Conservation (phyloP, 805 yeast species). For the Candida golubevii region DNA sequence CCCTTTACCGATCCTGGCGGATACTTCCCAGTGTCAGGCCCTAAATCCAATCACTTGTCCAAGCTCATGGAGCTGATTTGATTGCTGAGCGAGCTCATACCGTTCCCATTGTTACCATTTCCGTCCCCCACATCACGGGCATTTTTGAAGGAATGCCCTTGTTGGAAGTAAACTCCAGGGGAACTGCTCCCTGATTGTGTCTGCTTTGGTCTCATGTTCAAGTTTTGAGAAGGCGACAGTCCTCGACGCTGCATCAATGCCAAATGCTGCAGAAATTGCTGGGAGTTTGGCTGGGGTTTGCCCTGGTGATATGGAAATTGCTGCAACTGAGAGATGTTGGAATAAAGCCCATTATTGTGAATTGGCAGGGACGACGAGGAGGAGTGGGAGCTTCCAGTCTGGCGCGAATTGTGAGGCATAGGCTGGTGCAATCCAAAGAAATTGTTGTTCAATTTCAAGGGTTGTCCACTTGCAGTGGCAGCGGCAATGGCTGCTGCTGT, state of each 20-base stretch:
- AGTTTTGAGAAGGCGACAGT: conserved; percentile 4
- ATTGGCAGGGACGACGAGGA: conserved; percentile 11
- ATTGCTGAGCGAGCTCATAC: conserved; percentile 17
- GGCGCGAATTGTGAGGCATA: conserved; percentile 24
- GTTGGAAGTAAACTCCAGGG: conserved; percentile 12
- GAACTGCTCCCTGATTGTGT: conserved; percentile 15
- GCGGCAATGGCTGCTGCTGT: conserved; percentile 47
- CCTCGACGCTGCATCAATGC: conserved; percentile 16
- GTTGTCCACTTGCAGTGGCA: conserved; percentile 45
- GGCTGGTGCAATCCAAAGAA: conserved; percentile 34
- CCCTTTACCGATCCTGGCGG: too few relatives aligned
- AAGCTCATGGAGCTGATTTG: conserved; percentile 29
- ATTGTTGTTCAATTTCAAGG: conserved; percentile 32
- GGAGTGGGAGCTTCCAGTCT: conserved; percentile 6
- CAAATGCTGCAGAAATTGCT: conserved; percentile 22
- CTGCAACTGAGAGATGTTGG: conserved; percentile 18
- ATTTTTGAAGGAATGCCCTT: conserved; percentile 11
- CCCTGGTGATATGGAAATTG: conserved; percentile 18
- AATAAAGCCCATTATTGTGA: conserved; percentile 14
- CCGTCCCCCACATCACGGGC: conserved; percentile 8
- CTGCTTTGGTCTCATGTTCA: conserved; percentile 13
- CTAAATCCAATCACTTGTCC: conserved; percentile 2
- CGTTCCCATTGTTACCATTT: background rate
- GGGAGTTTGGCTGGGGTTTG: conserved; percentile 14
- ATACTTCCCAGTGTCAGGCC: too few relatives aligned